Conservation (phyloP, 2,329 filamentous ascomycete genomes). For the Alternaria postmessia region DNA sequence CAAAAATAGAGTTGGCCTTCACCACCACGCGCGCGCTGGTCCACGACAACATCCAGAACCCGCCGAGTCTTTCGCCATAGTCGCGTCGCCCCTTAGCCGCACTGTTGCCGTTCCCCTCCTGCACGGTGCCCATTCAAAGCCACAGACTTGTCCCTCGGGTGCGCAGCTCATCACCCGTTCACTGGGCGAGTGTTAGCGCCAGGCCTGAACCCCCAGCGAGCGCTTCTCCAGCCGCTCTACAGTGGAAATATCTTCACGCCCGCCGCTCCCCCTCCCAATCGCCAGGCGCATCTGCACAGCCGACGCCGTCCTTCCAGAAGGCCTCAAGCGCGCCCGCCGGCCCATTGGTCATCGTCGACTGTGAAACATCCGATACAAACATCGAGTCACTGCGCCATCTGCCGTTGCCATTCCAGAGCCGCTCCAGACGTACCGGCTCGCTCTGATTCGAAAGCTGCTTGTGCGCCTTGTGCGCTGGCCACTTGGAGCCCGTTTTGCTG, state of each 20-base stretch:
- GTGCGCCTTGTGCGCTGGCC: constrained; percentile 39
- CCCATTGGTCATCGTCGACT: constrained; percentile 38
- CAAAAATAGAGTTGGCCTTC: constrained; percentile 40
- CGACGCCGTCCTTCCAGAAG: constrained; percentile 32
- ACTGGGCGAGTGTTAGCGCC: constrained; percentile 52
- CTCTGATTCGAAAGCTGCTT: constrained; percentile 33
- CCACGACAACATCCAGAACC: constrained; percentile 9
- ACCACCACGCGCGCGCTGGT: constrained; percentile 26
- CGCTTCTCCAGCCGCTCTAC: constrained; percentile 47
- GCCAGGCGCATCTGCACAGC: constrained; percentile 23
- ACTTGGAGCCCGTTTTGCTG: constrained; percentile 16
- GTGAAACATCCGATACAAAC: constrained; percentile 34
- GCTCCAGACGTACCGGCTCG: constrained; percentile 32
- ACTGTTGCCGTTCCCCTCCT: constrained; percentile 13
- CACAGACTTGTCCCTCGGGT: constrained; percentile 20
- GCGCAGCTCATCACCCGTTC: constrained; percentile 32
- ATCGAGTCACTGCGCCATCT: constrained; percentile 27
- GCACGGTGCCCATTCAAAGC: constrained; percentile 18
- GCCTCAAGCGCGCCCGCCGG: constrained; percentile 29
- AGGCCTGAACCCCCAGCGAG: constrained; percentile 38
- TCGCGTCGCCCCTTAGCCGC: constrained; percentile 16
- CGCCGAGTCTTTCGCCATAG: constrained; percentile 15
- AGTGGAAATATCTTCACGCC: constrained; percentile 37
- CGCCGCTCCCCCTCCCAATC: constrained; percentile 32
- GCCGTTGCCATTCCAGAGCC: constrained; percentile 28